phyloP scores from a whole-genome alignment of 176 grass and related monocot species.

The Secale cereale region DNA sequence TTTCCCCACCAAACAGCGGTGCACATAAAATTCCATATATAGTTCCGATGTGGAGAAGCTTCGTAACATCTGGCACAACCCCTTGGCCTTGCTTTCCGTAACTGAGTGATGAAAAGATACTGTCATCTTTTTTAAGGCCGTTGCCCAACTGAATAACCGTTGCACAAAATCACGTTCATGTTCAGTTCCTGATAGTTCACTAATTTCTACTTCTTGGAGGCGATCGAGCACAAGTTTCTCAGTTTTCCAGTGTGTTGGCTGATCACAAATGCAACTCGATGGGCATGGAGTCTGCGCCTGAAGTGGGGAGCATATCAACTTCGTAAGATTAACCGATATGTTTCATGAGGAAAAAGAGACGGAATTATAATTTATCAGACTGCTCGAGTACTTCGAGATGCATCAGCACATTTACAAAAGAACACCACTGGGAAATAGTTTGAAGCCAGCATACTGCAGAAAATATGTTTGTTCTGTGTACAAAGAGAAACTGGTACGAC shows the following conservation, averaged over 20 bases:
- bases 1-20: neutral
- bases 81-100: conserved; percentile 16
- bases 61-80: neutral
- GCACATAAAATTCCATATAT: neutral
- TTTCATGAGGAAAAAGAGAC: neutral
- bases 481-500: neutral
- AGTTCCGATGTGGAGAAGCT: conserved; percentile 1
- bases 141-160: conserved; percentile 17
- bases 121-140: neutral
- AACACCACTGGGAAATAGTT: neutral
- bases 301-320: neutral
- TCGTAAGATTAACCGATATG: neutral
- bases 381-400: neutral
- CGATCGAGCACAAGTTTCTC: conserved; percentile 1
- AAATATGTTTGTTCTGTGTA: neutral
- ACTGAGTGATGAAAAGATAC: neutral
- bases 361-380: neutral
- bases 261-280: conserved; percentile 9
- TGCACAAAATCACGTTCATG: conserved; percentile 6
- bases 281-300: neutral
- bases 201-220: conserved; percentile 22
- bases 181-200: neutral
- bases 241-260: neutral
- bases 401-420: neutral
- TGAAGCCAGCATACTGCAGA: neutral